These are phyloP conservation scores for Brassica rapa DNA, from an alignment of 345 rosid species.

Conservation along the genomic window DNA sequence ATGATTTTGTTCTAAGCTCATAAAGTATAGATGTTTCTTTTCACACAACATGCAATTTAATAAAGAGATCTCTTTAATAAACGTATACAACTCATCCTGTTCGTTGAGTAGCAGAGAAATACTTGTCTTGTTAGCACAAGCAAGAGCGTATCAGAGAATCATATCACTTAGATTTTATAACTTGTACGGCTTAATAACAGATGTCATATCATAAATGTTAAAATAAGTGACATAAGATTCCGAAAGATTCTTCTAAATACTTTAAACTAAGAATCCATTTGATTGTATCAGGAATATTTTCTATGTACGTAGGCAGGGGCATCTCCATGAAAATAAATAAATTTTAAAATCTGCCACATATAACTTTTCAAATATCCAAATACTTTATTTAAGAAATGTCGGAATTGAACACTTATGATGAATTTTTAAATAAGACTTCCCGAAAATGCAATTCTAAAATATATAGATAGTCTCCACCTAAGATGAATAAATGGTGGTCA, in stretches of 20 bases:
- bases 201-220: conserved; percentile 19
- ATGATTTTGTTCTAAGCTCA: not conserved
- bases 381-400: not conserved
- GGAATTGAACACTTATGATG: conserved; percentile 1
- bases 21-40: conserved; percentile 11
- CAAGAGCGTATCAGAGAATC: conserved; percentile 34
- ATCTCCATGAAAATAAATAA: conserved; percentile 13
- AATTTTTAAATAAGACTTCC: conserved; percentile 15
- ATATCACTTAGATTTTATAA: conserved; percentile 7
- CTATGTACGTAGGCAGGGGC: conserved; percentile 15
- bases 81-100: conserved; percentile 7
- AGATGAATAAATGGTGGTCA: conserved; percentile 29
- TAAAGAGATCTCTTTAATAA: not conserved
- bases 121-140: conserved; percentile 7
- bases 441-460: conserved; percentile 4
- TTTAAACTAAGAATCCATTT: conserved; percentile 14
- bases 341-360: conserved; percentile 15
- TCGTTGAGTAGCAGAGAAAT: not conserved
- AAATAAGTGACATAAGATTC: conserved; percentile 31
- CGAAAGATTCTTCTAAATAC: conserved; percentile 26
- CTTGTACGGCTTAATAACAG: conserved; percentile 36
- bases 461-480: conserved; percentile 22
- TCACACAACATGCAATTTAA: not conserved
- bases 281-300: conserved; percentile 1
- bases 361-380: not conserved